Evolutionary conservation across 2,329 filamentous ascomycete genomes (phyloP), one percentile per base, ranked within the genome.

Genomic region (Colletotrichum lupini): DNA sequence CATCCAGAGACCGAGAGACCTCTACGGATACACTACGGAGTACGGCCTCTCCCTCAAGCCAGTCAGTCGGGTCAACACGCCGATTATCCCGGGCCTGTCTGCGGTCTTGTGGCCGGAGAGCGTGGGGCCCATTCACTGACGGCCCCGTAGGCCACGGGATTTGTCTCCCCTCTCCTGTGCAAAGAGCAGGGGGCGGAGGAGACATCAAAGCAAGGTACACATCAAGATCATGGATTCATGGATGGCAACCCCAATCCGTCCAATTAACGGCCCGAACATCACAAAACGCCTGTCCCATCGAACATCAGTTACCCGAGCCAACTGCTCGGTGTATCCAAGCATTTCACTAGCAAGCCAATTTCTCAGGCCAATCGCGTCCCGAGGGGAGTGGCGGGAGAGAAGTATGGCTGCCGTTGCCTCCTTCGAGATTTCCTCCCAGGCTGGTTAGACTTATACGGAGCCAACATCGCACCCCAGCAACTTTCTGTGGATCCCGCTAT

Each of bases 11-110:
- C 32, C 22, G n/a, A 52, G 30, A 65, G 56, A 52, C 30, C 61
- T 57, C 28, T 24, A 19, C 24, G 14, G 26, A n/a, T 37, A 28
- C 59, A n/a, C 53, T n/a, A 56, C 42, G 19, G 42, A n/a, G 22
- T 32, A 56, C 19, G 42, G 42, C 32, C 60, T 46, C 37, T 32
- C 11, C n/a, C 19, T 56, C 55, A 30, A 57, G 68, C 68, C 58
- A 52, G 58, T 49, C 57, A 68, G 32, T 62, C 68, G 68, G 52
- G 49, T 72, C 68, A 55, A 30, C 28, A 57, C 64, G 68, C 64
- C 64, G 58, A 53, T 53, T 30, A 58, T 60, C 42, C 49, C 64
- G 46, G 55, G 53, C 30, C 32, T 68, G n/a, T 37, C 63, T 52
- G 46, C 63, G 68, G 68, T 30, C 57, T 56, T 52, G 35, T 62